Evolutionary conservation across 192 early-diverging fungal species (phyloP).

Genomic region (Entomortierella parvispora): DNA sequence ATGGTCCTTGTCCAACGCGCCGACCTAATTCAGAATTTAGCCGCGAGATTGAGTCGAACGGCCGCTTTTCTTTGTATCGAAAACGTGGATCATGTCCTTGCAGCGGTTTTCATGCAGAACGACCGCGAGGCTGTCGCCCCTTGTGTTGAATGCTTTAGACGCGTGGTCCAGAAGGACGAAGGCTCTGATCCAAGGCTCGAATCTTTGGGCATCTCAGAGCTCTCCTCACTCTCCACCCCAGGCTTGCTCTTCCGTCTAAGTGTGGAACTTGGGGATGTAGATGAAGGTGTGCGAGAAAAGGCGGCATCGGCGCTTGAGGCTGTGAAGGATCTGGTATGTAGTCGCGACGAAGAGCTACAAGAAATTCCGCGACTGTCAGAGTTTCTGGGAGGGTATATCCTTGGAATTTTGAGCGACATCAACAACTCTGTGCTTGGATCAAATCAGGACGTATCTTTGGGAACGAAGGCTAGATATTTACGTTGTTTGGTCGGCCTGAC

Average conservation of each 20-base stretch:
- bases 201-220: neutral
- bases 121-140: neutral
- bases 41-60: neutral
- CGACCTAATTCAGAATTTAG: conserved; percentile 22
- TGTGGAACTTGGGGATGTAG: conserved; percentile 28
- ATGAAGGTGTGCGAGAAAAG: conserved; percentile 1
- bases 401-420: conserved; percentile 39
- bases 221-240: conserved; percentile 16
- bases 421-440: conserved; percentile 27
- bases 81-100: conserved; percentile 27
- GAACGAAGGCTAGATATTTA: conserved; percentile 26
- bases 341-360: neutral
- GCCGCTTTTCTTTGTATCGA: conserved; percentile 22
- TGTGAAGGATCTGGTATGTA: conserved; percentile 27
- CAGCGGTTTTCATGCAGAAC: conserved; percentile 18
- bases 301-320: conserved; percentile 14
- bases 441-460: conserved; percentile 12
- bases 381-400: conserved; percentile 29
- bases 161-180: conserved; percentile 10
- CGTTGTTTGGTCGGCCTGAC: conserved; percentile 18
- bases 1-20: conserved; percentile 17
- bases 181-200: neutral
- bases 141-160: conserved; percentile 17
- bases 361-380: conserved; percentile 4
- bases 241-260: conserved; percentile 24